Evolutionary conservation across 441 rosid genomes (phyloP), one percentile per base, ranked within the genome.

Genomic region (Rhodomyrtus psidioides): DNA sequence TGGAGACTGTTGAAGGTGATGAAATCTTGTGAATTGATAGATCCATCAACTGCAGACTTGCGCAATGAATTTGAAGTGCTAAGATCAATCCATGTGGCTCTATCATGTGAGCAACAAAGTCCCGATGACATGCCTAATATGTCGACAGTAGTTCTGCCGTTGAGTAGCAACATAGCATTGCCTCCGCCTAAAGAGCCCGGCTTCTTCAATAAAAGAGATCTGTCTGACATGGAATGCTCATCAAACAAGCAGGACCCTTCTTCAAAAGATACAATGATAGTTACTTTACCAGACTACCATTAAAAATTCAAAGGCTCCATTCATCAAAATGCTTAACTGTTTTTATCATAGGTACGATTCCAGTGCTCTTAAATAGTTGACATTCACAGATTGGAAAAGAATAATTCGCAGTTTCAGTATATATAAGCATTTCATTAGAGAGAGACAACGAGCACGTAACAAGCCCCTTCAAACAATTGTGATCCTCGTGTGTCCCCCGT

Each of bases 161-260:
- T 88, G 56, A 74, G 83, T 7, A 84, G 79, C 57, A 84, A 86
- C 49, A 85, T 39, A 49, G 56, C 49, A 39, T 70, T 86, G 85
- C 87, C 90, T 56, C 58, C 17, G 24, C 90, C 90, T 24, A 88
- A 88, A 84, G 85, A 86, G 76, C 87, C 88, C 14, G 88, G 84
- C 23, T 86, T 88, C 87, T 88, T 83, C 83, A 88, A 75, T 44
- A 85, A 70, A 56, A 86, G 90, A 28, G 83, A 88, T 39, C 28
- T 86, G 34, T 60, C 81, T 24, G 86, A 59, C 12, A 76, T 75
- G 53, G 84, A 81, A 21, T 28, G 28, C 19, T 79, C 86, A 84
- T 44, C 75, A 39, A 34, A 56, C 15, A 84, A 84, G 83, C 82
- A 86, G 34, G 83, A 89, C 49, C 84, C 53, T 44, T 82, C 82